Evolutionary conservation across 805 yeast genomes (phyloP).

Genomic region (Kodamaea neixiangensis): DNA sequence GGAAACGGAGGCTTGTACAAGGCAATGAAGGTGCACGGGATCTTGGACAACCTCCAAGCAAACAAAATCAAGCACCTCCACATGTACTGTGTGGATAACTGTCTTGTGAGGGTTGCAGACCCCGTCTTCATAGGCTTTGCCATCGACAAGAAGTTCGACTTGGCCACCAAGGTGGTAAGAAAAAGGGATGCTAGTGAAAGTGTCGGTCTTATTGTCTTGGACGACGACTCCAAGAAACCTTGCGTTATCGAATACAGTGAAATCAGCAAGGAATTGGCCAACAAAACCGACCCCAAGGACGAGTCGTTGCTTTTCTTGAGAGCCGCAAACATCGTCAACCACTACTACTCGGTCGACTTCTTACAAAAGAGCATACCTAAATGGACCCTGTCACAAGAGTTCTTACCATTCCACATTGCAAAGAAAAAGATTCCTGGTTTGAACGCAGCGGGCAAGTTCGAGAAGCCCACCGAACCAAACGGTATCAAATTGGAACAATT

Average conservation of each 20-base stretch:
- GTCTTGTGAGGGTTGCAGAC: slow-evolving; percentile 88
- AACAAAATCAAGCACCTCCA: slow-evolving; percentile 86
- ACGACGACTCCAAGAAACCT: slow-evolving; percentile 57
- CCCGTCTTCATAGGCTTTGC: slow-evolving; percentile 90
- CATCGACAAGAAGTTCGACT: slow-evolving; percentile 59
- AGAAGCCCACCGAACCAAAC: slow-evolving; percentile 74
- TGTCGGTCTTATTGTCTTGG: slow-evolving; percentile 88
- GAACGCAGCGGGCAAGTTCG: slow-evolving; percentile 47
- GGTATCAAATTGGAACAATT: slow-evolving; percentile 96
- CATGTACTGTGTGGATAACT: slow-evolving; percentile 96
- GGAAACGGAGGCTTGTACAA: slow-evolving; percentile 97
- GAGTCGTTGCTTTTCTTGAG: slow-evolving; percentile 61
- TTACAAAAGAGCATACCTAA: slow-evolving; percentile 56
- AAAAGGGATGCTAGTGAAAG: slow-evolving; percentile 84
- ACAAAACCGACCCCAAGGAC: slow-evolving; percentile 59
- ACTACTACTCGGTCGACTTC: slow-evolving; percentile 85
- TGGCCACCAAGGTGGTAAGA: slow-evolving; percentile 94
- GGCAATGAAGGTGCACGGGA: slow-evolving; percentile 66
- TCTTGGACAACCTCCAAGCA: slow-evolving; percentile 64
- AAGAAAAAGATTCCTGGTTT: slow-evolving; percentile 77
- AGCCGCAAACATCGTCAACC: slow-evolving; percentile 97
- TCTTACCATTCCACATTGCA: slow-evolving; percentile 93
- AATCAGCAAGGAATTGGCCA: slow-evolving; percentile 72
- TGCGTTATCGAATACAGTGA: slow-evolving; percentile 96
- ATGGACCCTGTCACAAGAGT: slow-evolving; percentile 68